A percentile compares a stretch with the other conserved stretches of the same genome.
These are phyloP conservation scores for Xylaria sp. DNA, from an alignment of 2,329 filamentous ascomycete genomes.

Conservation along the genomic window DNA sequence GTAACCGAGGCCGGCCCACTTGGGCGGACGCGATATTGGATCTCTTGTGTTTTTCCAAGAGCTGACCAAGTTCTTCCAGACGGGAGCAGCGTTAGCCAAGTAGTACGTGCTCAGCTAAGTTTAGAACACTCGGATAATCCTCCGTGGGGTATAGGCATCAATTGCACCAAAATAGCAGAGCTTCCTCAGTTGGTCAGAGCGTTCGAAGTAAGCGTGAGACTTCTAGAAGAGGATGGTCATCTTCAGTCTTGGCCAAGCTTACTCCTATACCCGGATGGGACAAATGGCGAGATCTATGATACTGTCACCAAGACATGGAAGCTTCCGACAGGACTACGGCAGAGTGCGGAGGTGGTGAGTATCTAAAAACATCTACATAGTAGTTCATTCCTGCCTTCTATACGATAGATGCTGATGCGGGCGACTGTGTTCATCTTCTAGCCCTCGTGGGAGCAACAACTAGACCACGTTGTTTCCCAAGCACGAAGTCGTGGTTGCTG, in stretches of 20 bases:
- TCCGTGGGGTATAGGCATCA: conserved; percentile 73
- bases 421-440: conserved; percentile 36
- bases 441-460: conserved; percentile 58
- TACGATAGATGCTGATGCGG: conserved; percentile 16
- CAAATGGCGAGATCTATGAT: conserved; percentile 74
- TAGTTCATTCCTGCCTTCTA: neutral
- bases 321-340: conserved; percentile 46
- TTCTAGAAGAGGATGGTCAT: conserved; percentile 50
- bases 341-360: conserved; percentile 39
- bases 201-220: conserved; percentile 61
- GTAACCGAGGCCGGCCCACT: conserved; percentile 36
- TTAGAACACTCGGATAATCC: conserved; percentile 38
- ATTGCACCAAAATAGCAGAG: conserved; percentile 74
- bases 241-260: conserved; percentile 60
- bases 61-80: conserved; percentile 65
- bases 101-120: conserved; percentile 49
- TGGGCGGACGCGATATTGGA: conserved; percentile 63
- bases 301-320: conserved; percentile 71
- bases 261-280: conserved; percentile 75
- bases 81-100: conserved; percentile 58
- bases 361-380: neutral
- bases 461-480: conserved; percentile 54
- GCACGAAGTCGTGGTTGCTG: conserved; percentile 54
- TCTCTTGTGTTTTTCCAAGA: conserved; percentile 70
- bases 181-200: conserved; percentile 64